phyloP scores from a whole-genome alignment of 2,329 filamentous ascomycete species.

The Cercospora zeae-maydis region DNA sequence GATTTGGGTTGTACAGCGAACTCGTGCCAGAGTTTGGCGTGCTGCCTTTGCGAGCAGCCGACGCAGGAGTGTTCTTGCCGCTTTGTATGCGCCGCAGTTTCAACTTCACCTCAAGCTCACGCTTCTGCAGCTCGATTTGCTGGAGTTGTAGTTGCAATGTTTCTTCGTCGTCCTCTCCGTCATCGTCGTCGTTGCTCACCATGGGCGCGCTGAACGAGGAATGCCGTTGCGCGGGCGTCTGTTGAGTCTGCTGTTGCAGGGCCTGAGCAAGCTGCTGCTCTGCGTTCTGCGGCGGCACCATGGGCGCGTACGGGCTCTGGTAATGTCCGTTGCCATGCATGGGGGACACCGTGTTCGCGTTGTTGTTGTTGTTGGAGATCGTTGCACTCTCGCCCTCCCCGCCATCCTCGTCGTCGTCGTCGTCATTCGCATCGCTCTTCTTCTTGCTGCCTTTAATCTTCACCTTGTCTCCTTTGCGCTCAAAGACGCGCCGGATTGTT shows the following conservation, averaged over 20 bases:
- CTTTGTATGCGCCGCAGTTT: constrained; percentile 36
- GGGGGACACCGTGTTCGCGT: constrained; percentile 7
- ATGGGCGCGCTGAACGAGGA: constrained; percentile 18
- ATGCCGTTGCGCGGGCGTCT: constrained; percentile 21
- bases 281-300: constrained; percentile 27
- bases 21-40: constrained; percentile 21
- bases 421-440: constrained; percentile 23
- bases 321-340: constrained; percentile 25
- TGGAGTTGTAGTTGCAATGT: constrained; percentile 37
- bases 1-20: constrained; percentile 27
- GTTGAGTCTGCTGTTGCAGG: constrained; percentile 17
- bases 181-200: constrained; percentile 21
- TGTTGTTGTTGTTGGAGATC: not conserved
- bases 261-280: constrained; percentile 33
- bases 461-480: constrained; percentile 37
- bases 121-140: constrained; percentile 38
- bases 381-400: constrained; percentile 16
- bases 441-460: constrained; percentile 19
- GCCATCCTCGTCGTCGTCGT: constrained; percentile 25
- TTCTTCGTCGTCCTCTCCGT: constrained; percentile 36
- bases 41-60: constrained; percentile 15
- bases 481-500: constrained; percentile 39
- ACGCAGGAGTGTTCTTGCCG: constrained; percentile 27
- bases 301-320: constrained; percentile 36
- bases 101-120: constrained; percentile 38